These are phyloP conservation scores for Rhizophora apiculata DNA, from an alignment of 345 rosid genomes.

Conservation along the genomic window DNA sequence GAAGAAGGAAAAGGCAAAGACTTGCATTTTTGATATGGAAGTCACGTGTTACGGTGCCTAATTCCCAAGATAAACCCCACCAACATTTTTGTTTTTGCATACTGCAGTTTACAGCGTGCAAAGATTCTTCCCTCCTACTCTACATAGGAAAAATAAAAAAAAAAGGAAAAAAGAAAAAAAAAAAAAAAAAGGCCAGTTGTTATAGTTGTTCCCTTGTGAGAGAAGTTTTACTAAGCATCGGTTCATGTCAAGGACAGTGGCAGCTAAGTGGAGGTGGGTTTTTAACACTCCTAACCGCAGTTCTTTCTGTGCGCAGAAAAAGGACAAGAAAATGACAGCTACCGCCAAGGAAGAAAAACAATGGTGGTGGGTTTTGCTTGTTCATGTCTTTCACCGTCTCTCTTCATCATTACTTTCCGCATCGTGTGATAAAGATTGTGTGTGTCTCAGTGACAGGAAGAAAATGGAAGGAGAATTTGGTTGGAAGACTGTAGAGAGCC, in stretches of 20 bases:
- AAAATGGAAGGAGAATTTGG: constrained; percentile 41
- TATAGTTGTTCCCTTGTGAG: background rate
- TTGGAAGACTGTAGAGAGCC: constrained; percentile 57
- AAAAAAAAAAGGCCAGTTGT: too few species aligned
- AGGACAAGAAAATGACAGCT: constrained; percentile 30
- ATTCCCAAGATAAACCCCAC: background rate
- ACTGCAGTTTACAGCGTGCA: background rate
- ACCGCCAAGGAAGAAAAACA: constrained; percentile 25
- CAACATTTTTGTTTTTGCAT: background rate
- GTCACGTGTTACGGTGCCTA: background rate
- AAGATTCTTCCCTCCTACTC: background rate
- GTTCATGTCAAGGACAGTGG: background rate
- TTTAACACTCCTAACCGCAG: background rate
- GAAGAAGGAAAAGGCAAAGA: background rate
- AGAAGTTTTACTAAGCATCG: background rate
- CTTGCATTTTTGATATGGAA: background rate
- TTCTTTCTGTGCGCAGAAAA: background rate
- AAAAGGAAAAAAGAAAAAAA: too few species aligned
- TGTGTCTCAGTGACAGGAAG: constrained; percentile 31
- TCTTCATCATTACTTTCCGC: background rate
- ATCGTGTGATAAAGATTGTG: constrained; percentile 29
- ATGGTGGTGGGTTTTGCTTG: constrained; percentile 31
- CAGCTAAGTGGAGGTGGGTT: background rate
- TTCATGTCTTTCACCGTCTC: background rate
- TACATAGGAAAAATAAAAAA: background rate